Percentiles rank a stretch among this genome's conserved stretches.
phyloP scores from a whole-genome alignment of 1,139 yeast genomes.

The Candida tropicalis region DNA sequence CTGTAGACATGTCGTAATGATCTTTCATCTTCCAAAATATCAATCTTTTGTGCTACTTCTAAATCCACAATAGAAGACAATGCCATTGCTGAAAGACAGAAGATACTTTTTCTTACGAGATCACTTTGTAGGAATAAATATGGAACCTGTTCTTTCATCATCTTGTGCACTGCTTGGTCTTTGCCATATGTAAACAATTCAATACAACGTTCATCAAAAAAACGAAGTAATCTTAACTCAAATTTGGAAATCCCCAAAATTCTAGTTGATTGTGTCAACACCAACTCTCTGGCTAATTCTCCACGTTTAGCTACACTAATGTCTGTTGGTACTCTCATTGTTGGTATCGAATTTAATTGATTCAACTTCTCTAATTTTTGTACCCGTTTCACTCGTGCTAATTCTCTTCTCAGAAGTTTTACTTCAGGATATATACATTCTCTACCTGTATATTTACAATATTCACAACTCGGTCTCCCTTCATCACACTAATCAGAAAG shows the following conservation, averaged over 20 bases:
- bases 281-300: conserved; percentile 10
- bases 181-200: conserved; percentile 22
- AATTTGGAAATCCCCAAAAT: conserved; percentile 30
- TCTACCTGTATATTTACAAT: conserved; percentile 34
- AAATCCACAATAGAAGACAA: conserved; percentile 11
- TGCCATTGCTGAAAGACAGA: conserved; percentile 24
- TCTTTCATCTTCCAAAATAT: not conserved
- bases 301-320: not conserved
- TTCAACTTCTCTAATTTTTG: not conserved
- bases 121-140: conserved; percentile 24
- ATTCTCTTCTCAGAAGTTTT: not conserved
- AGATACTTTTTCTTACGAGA: conserved; percentile 25
- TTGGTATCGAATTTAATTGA: not conserved
- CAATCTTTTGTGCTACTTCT: not conserved
- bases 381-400: not conserved
- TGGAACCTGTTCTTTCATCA: conserved; percentile 33
- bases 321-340: not conserved
- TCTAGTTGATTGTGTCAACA: conserved; percentile 17
- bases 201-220: conserved; percentile 31
- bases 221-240: conserved; percentile 33
- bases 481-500: conserved; percentile 30
- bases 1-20: not conserved
- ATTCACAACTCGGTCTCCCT: conserved; percentile 38
- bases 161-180: conserved; percentile 23
- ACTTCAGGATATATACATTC: conserved; percentile 28